Evolutionary conservation across 768 basidiomycete species (phyloP).

Genomic region (Lanmaoa pseudosensibilis): DNA sequence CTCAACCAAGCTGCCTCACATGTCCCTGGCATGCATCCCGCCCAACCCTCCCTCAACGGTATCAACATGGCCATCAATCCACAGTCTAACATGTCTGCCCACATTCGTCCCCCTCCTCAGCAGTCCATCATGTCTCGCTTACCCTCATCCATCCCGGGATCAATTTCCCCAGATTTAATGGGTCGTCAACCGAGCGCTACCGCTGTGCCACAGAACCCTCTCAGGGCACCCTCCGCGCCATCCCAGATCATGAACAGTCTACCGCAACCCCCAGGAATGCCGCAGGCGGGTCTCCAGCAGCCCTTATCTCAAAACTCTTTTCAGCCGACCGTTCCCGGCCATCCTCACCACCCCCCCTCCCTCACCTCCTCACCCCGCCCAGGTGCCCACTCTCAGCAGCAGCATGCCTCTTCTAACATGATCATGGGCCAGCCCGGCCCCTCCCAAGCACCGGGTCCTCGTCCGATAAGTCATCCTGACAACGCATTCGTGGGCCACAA

Average conservation of each 20-base stretch:
- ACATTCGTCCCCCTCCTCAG: constrained; percentile 38
- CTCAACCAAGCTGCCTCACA: constrained; percentile 41
- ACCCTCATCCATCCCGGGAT: constrained; percentile 34
- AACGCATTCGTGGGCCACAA: constrained; percentile 43
- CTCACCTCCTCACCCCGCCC: constrained; percentile 34
- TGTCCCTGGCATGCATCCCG: constrained; percentile 36
- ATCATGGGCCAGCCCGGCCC: constrained; percentile 34
- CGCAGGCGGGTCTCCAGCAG: constrained; percentile 31
- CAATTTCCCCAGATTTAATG: constrained; percentile 47
- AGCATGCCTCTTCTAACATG: constrained; percentile 27
- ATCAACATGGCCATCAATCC: constrained; percentile 48
- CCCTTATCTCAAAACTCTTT: constrained; percentile 34
- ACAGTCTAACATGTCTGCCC: constrained; percentile 42
- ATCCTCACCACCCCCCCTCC: constrained; percentile 32
- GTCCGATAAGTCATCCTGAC: constrained; percentile 49
- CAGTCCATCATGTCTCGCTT: constrained; percentile 35
- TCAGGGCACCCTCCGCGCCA: constrained; percentile 45
- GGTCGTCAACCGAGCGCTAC: constrained; percentile 40
- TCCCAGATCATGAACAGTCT: constrained; percentile 50
- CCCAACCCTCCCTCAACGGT: constrained; percentile 35
- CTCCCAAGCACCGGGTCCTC: constrained; percentile 30
- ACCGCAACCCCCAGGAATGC: constrained; percentile 35
- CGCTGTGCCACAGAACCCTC: constrained; percentile 43
- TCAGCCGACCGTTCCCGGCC: constrained; percentile 24
- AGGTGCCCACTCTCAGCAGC: constrained; percentile 29